Evolutionary conservation across 1,139 yeast species (phyloP).

Genomic region (Candida pseudocylindracea): DNA sequence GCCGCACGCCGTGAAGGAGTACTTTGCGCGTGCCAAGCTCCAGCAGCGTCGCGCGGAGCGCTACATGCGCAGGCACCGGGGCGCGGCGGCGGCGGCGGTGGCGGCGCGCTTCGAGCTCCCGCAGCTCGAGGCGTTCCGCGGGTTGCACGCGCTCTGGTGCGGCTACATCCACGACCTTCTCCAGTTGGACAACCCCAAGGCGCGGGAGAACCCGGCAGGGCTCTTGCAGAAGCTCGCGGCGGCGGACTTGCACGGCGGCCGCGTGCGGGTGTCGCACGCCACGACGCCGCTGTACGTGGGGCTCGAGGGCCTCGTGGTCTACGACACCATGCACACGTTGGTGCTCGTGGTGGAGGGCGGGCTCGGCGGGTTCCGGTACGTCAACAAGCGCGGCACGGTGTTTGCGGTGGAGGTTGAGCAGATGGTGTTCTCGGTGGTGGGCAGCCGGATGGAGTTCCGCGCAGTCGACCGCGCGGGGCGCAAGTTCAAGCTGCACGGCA

Average conservation of each 20-base stretch:
- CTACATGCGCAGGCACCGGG: no score
- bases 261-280: constrained; percentile 33
- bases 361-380: constrained; percentile 28
- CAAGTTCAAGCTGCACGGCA: constrained; percentile 64
- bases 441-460: constrained; percentile 59
- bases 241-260: constrained; percentile 75
- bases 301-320: constrained; percentile 52
- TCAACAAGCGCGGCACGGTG: constrained; percentile 38
- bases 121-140: constrained; percentile 25
- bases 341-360: constrained; percentile 27
- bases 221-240: constrained; percentile 29
- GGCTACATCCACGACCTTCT: constrained; percentile 33
- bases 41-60: background rate
- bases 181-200: constrained; percentile 8
- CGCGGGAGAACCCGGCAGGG: no score
- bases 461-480: constrained; percentile 68
- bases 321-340: constrained; percentile 70
- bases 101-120: constrained; percentile 16
- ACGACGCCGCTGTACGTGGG: constrained; percentile 41
- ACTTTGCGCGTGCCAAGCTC: background rate
- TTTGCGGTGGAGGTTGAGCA: constrained; percentile 31
- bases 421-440: constrained; percentile 45
- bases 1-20: background rate
- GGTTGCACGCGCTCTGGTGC: constrained; percentile 38
- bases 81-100: no score